Evolutionary conservation across 306 rosid species (phyloP).

Genomic region (Quercus ilex): DNA sequence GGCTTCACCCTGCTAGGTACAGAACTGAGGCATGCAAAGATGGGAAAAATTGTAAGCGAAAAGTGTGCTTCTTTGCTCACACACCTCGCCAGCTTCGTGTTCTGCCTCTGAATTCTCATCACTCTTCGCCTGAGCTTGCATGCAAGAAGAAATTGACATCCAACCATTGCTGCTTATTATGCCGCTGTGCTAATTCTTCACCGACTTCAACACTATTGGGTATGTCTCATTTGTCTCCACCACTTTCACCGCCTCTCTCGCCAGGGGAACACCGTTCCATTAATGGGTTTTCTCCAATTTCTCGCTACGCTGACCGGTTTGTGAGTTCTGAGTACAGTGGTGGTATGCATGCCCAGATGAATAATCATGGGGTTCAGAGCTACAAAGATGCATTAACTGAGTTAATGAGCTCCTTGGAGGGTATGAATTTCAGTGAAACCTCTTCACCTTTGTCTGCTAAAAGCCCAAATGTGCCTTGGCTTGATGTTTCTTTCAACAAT

Average conservation of each 20-base stretch:
- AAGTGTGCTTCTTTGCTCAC: slow-evolving; percentile 92
- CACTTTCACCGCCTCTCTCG: slow-evolving; percentile 63
- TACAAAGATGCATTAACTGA: slow-evolving; percentile 49
- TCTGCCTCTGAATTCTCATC: slow-evolving; percentile 33
- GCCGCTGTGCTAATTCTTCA: slow-evolving; percentile 39
- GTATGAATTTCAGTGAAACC: slow-evolving; percentile 49
- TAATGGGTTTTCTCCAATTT: slow-evolving; percentile 35
- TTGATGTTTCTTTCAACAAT: slow-evolving; percentile 35
- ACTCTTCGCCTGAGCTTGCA: slow-evolving; percentile 33
- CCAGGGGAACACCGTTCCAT: slow-evolving; percentile 36
- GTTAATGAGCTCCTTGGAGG: slow-evolving; percentile 57
- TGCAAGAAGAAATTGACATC: slow-evolving; percentile 43
- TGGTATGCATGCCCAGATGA: neutral
- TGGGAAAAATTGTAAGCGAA: slow-evolving; percentile 77
- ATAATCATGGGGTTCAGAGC: slow-evolving; percentile 27
- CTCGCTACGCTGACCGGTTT: slow-evolving; percentile 32
- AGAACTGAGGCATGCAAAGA: slow-evolving; percentile 93
- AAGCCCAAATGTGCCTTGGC: slow-evolving; percentile 36
- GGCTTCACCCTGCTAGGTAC: slow-evolving; percentile 92
- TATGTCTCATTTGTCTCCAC: slow-evolving; percentile 66
- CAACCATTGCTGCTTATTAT: slow-evolving; percentile 47
- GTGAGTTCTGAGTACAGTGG: slow-evolving; percentile 6
- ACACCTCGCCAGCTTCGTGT: slow-evolving; percentile 68
- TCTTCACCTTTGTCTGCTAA: slow-evolving; percentile 22
- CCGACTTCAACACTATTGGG: slow-evolving; percentile 79